Percentiles rank a stretch among this genome's conserved stretches.
Evolutionary conservation across 2,329 filamentous ascomycete species (phyloP).

Genomic region (Hypoxylon sp.): DNA sequence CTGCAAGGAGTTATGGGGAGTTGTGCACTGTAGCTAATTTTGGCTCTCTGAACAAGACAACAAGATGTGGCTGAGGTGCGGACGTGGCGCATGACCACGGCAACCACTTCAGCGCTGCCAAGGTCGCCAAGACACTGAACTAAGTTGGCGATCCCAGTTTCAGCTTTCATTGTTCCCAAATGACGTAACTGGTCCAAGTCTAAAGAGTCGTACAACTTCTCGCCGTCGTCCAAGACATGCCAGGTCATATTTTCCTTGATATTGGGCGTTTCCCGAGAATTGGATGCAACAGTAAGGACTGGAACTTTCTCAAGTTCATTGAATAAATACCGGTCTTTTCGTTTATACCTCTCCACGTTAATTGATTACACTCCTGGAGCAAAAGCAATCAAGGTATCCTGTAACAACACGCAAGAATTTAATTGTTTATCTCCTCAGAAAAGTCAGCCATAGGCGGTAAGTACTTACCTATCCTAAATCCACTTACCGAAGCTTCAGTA

Average conservation of each 20-base stretch:
- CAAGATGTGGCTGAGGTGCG: slow-evolving; percentile 4
- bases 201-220: slow-evolving; percentile 9
- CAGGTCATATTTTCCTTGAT: slow-evolving; percentile 17
- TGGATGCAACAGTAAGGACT: slow-evolving; percentile 8
- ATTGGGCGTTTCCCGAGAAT: not conserved
- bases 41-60: not conserved
- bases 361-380: not conserved
- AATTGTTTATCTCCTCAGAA: not conserved
- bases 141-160: slow-evolving; percentile 20
- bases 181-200: slow-evolving; percentile 32
- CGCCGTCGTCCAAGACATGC: slow-evolving; percentile 3
- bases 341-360: not conserved
- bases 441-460: slow-evolving; percentile 1
- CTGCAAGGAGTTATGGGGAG: no score
- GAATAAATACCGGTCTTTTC: slow-evolving; percentile 14
- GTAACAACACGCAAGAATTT: not conserved
- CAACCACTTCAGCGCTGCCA: slow-evolving; percentile 6
- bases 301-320: slow-evolving; percentile 12
- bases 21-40: not conserved
- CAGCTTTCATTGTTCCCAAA: slow-evolving; percentile 12
- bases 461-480: not conserved
- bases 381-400: not conserved
- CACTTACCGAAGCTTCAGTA: not conserved
- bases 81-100: slow-evolving; percentile 8
- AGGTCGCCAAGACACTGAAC: slow-evolving; percentile 22